Base-by-base conservation (phyloP, 1,284 basidiomycete genomes). In the Cerrena zonata region DNA sequence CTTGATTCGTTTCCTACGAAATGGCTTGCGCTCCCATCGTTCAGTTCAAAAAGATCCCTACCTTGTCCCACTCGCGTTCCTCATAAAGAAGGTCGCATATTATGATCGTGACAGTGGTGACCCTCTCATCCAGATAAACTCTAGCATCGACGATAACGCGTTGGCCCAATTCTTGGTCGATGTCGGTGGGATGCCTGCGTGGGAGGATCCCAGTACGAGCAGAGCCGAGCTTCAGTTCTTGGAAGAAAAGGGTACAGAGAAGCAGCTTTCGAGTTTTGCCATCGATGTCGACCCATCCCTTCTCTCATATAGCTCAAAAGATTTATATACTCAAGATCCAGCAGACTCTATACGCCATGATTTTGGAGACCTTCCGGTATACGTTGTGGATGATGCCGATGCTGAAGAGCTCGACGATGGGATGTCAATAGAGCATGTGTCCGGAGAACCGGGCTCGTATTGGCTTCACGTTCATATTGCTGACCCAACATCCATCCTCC, bases 391-490 rank as follows among this genome's bases (percentile, higher is more conserved):
- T 64, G 91, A 94, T 58, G 63, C 74, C 0, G 65, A 61, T 4
- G 94, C 96, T 0, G 71, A 87, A 58, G 96, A 99, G 66, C 78
- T 99, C 24, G 96, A 99, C 61, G 96, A 99, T 65, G 96, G 93
- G 1, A 64, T 99, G 30, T 95, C 94, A 0, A 64, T 98, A 44
- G 89, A 94, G 56, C 58, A 69, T 1, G 73, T 84, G 19, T 68
- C 74, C 7, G 70, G 69, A 1, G 79, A 86, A 45, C 79, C 82
- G 2, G 78, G 74, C 15, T 72, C 71, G 51, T 61, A 72, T 47
- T 99, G 96, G 96, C 62, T 96, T 13, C 95, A 98, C 61, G 75
- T 89, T 18, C 95, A 99, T 64, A 78, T 99, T 49, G 95, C 96
- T 5, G 95, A 99, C 65, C 94, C 95, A 0, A 94, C 92, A 0